phyloP scores from a whole-genome alignment of 2,329 filamentous ascomycete genomes.

The Lasiodiplodia sp. region DNA sequence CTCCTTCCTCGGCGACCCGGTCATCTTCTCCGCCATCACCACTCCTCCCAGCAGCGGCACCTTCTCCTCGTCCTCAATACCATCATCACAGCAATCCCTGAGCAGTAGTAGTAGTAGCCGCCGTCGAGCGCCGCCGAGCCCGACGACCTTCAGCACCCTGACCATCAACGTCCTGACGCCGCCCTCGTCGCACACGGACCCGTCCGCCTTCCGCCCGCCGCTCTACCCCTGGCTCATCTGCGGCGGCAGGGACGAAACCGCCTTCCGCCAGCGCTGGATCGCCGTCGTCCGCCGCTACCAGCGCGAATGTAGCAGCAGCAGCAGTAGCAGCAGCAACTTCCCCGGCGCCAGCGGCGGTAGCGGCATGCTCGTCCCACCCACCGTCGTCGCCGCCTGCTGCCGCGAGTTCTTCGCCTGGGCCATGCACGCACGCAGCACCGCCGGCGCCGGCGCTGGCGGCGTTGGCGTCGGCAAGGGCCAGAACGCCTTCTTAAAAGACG shows the following conservation, averaged over 20 bases:
- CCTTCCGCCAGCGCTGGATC: not conserved
- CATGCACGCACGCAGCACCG: not conserved
- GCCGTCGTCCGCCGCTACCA: not conserved
- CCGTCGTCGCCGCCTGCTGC: not conserved
- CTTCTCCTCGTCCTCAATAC: not conserved
- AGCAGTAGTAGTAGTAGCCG: not conserved
- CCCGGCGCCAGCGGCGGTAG: too few relatives aligned
- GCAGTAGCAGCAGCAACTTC: too few relatives aligned
- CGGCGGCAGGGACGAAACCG: not conserved
- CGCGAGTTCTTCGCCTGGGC: slow-evolving; percentile 16
- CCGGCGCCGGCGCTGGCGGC: not conserved
- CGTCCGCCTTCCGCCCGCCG: slow-evolving; percentile 3
- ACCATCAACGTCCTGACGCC: slow-evolving; percentile 11
- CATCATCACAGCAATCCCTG: not conserved
- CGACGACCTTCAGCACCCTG: not conserved
- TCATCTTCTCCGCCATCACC: slow-evolving; percentile 18
- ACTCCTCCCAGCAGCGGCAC: not conserved
- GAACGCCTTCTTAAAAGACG: slow-evolving; percentile 6
- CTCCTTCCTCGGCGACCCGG: slow-evolving; percentile 17
- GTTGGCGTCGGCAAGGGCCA: not conserved
- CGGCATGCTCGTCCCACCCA: not conserved
- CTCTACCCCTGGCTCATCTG: not conserved
- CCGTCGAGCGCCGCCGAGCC: not conserved
- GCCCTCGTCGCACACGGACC: not conserved
- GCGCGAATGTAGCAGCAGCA: not conserved